Evolutionary conservation across 2,329 filamentous ascomycete species (phyloP), one percentile per base, ranked within the genome.

Genomic region (Colletotrichum trifolii): DNA sequence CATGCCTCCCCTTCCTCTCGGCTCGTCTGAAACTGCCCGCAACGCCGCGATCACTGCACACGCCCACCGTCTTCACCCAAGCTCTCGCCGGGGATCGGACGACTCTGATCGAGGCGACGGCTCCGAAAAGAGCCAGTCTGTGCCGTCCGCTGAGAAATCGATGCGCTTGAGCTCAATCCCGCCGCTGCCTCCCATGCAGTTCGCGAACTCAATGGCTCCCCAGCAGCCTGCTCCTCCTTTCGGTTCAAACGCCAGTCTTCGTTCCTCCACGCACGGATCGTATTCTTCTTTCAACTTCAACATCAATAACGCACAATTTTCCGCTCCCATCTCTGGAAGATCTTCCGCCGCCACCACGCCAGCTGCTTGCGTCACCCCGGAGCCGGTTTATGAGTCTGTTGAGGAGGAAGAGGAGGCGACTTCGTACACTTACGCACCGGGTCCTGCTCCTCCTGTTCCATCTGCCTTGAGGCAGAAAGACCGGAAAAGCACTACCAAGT

Each of bases 31-130:
- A 35, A 15, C 9, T 8, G 13, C 33, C 17, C 64, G 43, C 34
- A 63, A 54, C 38, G 17, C 64, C n/a, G 38, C 35, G 10, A 33
- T 40, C 38, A 40, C 35, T 12, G 9, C 52, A 12, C 36, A 62
- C 25, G 60, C 67, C 11, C 69, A 72, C 46, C 66, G 69, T 11
- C 63, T 72, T 34, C 73, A 75, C 42, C 73, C 73, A 11, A 72
- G 71, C 57, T 72, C 69, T 38, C 73, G 74, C 17, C 69, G 70
- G 9, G 71, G 69, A 8, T 77, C 75, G 1, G 76, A 78, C 45
- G 69, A 69, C 3, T 77, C 75, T 6, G 67, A 68, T 17, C 54
- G 57, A 34, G 61, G 36, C 4, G 67, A 67, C 15, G 39, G 55
- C 17, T 67, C 60, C 8, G 54, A 42, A 39, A 67, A 56, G 62